These are phyloP conservation scores for Thelephora aurantiotincta DNA, from an alignment of 768 basidiomycete species.

Conservation along the genomic window DNA sequence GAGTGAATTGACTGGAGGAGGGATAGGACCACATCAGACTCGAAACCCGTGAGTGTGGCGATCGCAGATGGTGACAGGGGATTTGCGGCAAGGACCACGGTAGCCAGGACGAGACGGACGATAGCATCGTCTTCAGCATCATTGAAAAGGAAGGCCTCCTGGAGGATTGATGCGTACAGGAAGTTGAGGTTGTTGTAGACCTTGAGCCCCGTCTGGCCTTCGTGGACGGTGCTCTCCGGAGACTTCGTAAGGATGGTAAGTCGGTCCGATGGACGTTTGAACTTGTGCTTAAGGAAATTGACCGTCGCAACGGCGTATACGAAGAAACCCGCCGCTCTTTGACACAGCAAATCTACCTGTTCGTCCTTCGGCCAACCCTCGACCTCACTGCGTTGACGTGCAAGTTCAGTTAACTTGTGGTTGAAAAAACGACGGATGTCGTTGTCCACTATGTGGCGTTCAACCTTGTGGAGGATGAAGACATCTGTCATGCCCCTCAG, in stretches of 20 bases:
- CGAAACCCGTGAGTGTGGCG: background rate
- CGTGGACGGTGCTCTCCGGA: background rate
- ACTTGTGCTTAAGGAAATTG: background rate
- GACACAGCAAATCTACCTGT: background rate
- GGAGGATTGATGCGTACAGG: background rate
- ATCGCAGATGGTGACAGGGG: background rate
- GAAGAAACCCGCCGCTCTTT: background rate
- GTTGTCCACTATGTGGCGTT: background rate
- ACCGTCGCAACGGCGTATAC: background rate
- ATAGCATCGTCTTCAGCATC: background rate
- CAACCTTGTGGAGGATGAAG: background rate
- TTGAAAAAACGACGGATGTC: background rate
- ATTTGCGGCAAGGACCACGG: background rate
- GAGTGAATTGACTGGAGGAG: background rate
- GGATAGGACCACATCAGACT: background rate
- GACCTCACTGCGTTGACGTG: background rate
- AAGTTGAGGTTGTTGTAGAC: background rate
- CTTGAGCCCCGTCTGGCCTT: background rate
- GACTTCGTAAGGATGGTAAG: background rate
- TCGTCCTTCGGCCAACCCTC: background rate
- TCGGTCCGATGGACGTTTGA: background rate
- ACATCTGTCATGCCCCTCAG: background rate
- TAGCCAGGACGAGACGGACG: background rate
- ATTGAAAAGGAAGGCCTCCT: background rate
- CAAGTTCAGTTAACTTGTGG: background rate